These are phyloP conservation scores for Lactifluus hygrophoroides DNA, from an alignment of 768 basidiomycete genomes.

Conservation along the genomic window DNA sequence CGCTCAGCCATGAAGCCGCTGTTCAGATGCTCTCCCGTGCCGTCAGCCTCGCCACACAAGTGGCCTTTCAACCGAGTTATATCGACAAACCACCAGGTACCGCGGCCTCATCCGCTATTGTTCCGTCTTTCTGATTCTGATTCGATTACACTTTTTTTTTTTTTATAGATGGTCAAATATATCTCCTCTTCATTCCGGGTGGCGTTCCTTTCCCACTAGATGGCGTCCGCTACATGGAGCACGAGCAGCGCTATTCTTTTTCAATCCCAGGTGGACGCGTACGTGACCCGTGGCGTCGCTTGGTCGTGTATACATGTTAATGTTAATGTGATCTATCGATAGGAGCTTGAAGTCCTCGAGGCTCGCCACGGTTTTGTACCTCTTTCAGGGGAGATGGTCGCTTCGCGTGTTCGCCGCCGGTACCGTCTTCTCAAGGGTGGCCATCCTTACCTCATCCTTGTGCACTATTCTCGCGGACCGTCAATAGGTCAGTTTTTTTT, in stretches of 20 bases:
- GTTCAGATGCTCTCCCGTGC: slow-evolving; percentile 54
- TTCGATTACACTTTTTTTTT: not conserved
- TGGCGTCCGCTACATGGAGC: slow-evolving; percentile 68
- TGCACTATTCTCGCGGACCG: slow-evolving; percentile 68
- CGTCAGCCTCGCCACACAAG: slow-evolving; percentile 42
- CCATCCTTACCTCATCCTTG: slow-evolving; percentile 60
- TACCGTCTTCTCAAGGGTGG: slow-evolving; percentile 69
- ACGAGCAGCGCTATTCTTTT: slow-evolving; percentile 53
- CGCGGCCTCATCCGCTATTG: not conserved
- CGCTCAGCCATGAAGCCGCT: slow-evolving; percentile 49
- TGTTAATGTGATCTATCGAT: slow-evolving; percentile 10
- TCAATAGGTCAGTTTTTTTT: slow-evolving; percentile 42
- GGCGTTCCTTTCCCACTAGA: slow-evolving; percentile 61
- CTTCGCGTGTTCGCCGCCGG: slow-evolving; percentile 61
- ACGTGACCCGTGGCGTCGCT: slow-evolving; percentile 24
- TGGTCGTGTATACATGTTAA: not conserved
- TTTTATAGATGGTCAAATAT: slow-evolving; percentile 54
- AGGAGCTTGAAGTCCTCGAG: slow-evolving; percentile 77
- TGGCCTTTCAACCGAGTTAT: slow-evolving; percentile 65
- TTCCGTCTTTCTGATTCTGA: not conserved
- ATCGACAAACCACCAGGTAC: slow-evolving; percentile 71
- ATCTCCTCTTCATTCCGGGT: slow-evolving; percentile 56
- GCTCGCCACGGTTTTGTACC: slow-evolving; percentile 74
- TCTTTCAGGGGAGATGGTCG: slow-evolving; percentile 45
- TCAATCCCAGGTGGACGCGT: slow-evolving; percentile 46